phyloP scores from a whole-genome alignment of 75 land plant genomes.

The Picea sitchensis region DNA sequence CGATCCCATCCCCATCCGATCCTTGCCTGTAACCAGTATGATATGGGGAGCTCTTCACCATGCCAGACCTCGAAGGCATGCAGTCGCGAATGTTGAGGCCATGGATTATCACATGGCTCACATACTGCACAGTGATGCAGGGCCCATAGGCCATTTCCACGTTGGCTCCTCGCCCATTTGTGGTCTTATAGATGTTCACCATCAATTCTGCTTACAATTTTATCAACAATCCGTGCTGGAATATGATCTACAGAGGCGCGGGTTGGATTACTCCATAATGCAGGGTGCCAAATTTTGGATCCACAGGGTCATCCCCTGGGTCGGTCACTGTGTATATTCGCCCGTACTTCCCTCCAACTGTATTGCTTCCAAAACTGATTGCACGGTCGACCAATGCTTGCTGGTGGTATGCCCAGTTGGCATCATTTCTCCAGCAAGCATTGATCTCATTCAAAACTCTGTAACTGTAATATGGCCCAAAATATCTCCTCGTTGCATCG shows the following conservation, averaged over 20 bases:
- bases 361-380: slow-evolving; percentile 24
- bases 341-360: slow-evolving; percentile 25
- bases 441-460: slow-evolving; percentile 17
- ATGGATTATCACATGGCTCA: slow-evolving; percentile 36
- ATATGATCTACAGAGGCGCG: slow-evolving; percentile 37
- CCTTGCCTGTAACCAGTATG: slow-evolving; percentile 15
- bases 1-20: slow-evolving; percentile 38
- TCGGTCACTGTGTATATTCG: slow-evolving; percentile 20
- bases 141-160: slow-evolving; percentile 30
- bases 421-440: slow-evolving; percentile 28
- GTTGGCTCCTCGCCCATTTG: slow-evolving; percentile 32
- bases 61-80: slow-evolving; percentile 17
- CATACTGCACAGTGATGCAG: slow-evolving; percentile 37
- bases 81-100: slow-evolving; percentile 33
- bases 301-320: slow-evolving; percentile 20
- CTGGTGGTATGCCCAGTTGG: slow-evolving; percentile 17
- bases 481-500: not conserved
- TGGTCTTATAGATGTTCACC: slow-evolving; percentile 31
- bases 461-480: not conserved
- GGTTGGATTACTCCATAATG: slow-evolving; percentile 28
- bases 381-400: slow-evolving; percentile 24
- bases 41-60: slow-evolving; percentile 5
- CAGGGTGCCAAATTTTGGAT: slow-evolving; percentile 29
- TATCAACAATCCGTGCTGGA: slow-evolving; percentile 22
- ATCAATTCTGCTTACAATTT: slow-evolving; percentile 29